Evolutionary conservation across 2,329 filamentous ascomycete species (phyloP), one percentile per base, ranked within the genome.

Genomic region (Fusarium sp.): DNA sequence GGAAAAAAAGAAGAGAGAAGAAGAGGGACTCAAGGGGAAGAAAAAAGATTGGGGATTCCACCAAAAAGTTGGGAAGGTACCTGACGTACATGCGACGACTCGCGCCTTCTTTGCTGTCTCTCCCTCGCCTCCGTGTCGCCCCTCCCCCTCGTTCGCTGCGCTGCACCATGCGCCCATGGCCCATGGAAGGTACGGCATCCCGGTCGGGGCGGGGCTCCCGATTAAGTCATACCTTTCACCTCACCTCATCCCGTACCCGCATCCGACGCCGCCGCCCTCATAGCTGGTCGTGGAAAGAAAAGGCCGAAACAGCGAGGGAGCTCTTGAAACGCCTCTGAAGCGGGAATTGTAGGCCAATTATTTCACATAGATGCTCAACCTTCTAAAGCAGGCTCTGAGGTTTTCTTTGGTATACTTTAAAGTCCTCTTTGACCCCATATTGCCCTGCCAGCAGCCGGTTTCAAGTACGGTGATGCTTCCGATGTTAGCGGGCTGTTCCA

Each of bases 11-110:
- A 68, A 60, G 37, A 31, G 35, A 57, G 64, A 57, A 64, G 47
- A 66, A 59, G 65, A 67, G 66, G 58, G 64, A 66, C 57, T 40
- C 65, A 50, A 66, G 58, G 56, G 64, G 42, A 66, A 58, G 75
- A 58, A 73, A 71, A 71, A 70, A 75, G 68, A 72, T 72, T 72
- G 42, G 70, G 69, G 64, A 69, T 74, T 67, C 54, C 64, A 69
- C 67, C 67, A 54, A 73, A 74, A 72, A 54, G 64, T 72, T 65
- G 69, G 75, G 69, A 69, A 76, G 60, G 65, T 64, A 70, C 69
- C 70, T 69, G 76, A 74, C 74, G 76, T 75, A 77, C 71, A 70
- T 59, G 72, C 62, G 58, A 74, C 58, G 64, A 62, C 72, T 63
- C 45, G 68, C 58, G 62, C 62, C 65, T 75, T 76, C 72, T 69